Base-by-base conservation (phyloP, 441 rosid genomes). In the Mallotus repandus region DNA sequence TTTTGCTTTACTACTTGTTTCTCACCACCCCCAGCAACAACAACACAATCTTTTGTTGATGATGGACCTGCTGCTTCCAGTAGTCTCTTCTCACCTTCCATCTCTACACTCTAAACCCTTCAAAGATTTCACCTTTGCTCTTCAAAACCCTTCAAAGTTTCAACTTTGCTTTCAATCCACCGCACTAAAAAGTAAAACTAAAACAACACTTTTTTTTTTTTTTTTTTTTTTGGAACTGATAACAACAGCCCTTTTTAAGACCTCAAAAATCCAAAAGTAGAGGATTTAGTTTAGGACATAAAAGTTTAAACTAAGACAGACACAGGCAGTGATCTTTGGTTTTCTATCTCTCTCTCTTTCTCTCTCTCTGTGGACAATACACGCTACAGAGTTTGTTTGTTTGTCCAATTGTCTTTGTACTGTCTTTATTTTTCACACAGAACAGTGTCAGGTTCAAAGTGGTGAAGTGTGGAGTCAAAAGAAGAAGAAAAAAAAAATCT, bases 61-160 rank as follows among this genome's bases (percentile, higher is more conserved):
- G 87, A 83, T 52, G 87, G 69, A 21, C 86, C 89, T 53, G 84
- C 87, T 78, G 76, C 86, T 57, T 84, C 89, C 77, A 74, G 80
- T n/a, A 76, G 64, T 62, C 59, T 62, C 74, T 81, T 83, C 38
- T 72, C 85, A 68, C 80, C 45, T 60, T 81, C 84, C 85, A 83
- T 76, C 77, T 63, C 80, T 43, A 43, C 57, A 43, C 69, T 69
- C 57, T 50, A 29, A 29, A 29, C 32, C 32, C 32, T 29, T 29
- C 32, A 29, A 29, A 29, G 32, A 29, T 29, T 29, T 29, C 32
- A 29, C 32, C 65, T 38, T 9, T 61, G 66, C 35, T 10, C 10
- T 4, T 11, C 7, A 21, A 79, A 75, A 66, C 74, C 78, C 68
- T 70, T 35, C 52, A 61, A 46, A 72, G 66, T 2, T 73, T 41